A percentile compares a stretch with the other conserved stretches of the same genome.
Evolutionary conservation across 2,329 filamentous ascomycete species (phyloP).

Genomic region (Penicillium brevicompactum): DNA sequence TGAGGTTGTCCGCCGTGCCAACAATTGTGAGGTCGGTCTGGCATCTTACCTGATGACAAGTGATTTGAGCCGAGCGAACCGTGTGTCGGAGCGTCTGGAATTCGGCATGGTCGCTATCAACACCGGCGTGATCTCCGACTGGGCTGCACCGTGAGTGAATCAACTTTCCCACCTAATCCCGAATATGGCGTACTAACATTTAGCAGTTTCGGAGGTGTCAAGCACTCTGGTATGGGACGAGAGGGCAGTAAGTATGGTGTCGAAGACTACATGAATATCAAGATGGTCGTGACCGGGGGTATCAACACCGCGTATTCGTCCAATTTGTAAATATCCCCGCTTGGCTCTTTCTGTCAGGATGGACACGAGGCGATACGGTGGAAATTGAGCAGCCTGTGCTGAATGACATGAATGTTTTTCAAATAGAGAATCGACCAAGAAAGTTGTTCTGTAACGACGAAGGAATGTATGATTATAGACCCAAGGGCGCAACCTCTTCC

Average conservation of each 20-base stretch:
- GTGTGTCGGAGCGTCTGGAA: constrained; percentile 57
- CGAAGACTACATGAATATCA: constrained; percentile 71
- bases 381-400: too few relatives aligned
- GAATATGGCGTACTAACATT: background rate
- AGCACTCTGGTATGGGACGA: constrained; percentile 74
- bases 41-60: constrained; percentile 85
- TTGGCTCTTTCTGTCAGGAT: background rate
- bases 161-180: background rate
- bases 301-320: background rate
- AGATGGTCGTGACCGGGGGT: constrained; percentile 46
- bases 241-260: constrained; percentile 76
- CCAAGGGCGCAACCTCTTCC: too few relatives aligned
- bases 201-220: constrained; percentile 70
- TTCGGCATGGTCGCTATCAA: constrained; percentile 61
- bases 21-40: constrained; percentile 76
- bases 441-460: too few relatives aligned
- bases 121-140: constrained; percentile 61
- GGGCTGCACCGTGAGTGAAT: constrained; percentile 42
- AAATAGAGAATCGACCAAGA: too few relatives aligned
- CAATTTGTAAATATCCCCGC: background rate
- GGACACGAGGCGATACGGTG: too few relatives aligned
- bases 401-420: too few relatives aligned
- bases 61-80: constrained; percentile 56
- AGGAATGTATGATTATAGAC: too few relatives aligned
- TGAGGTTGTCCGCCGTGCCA: constrained; percentile 80